Percentiles rank a stretch among this genome's conserved stretches.
phyloP scores from a whole-genome alignment of 345 rosid species.

The Ailanthus altissimus region DNA sequence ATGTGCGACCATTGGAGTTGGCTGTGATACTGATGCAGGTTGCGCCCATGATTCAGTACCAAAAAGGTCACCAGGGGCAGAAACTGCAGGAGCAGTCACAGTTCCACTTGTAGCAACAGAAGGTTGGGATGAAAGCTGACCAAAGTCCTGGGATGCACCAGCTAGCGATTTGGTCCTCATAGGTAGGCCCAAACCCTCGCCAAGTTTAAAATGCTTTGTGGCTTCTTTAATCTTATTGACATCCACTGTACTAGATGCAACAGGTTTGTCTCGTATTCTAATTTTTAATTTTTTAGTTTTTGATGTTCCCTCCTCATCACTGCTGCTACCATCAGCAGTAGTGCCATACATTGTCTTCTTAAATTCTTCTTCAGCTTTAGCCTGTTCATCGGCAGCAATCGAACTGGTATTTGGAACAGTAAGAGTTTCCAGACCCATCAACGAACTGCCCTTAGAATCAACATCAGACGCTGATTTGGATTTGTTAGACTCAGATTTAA shows the following conservation, averaged over 20 bases:
- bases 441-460: conserved; percentile 48
- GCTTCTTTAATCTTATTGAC: conserved; percentile 97
- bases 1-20: conserved; percentile 48
- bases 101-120: conserved; percentile 36
- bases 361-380: conserved; percentile 97
- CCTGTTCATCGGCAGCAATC: conserved; percentile 74
- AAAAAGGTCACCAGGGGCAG: conserved; percentile 69
- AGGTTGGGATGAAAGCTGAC: conserved; percentile 55
- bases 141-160: conserved; percentile 63
- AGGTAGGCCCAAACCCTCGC: conserved; percentile 79
- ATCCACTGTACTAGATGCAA: conserved; percentile 71
- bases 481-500: conserved; percentile 46
- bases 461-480: conserved; percentile 50
- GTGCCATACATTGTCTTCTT: conserved; percentile 88
- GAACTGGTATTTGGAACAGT: conserved; percentile 42
- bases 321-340: conserved; percentile 85
- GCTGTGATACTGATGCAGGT: conserved; percentile 50
- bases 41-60: conserved; percentile 58
- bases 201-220: conserved; percentile 77
- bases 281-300: conserved; percentile 75
- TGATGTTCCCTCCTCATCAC: conserved; percentile 83
- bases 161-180: conserved; percentile 65
- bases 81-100: conserved; percentile 42
- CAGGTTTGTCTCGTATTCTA: conserved; percentile 87
- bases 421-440: conserved; percentile 86